Evolutionary conservation across 148 eudicot species (phyloP), one percentile per base, ranked within the genome.

Genomic region (Chenopodium album): DNA sequence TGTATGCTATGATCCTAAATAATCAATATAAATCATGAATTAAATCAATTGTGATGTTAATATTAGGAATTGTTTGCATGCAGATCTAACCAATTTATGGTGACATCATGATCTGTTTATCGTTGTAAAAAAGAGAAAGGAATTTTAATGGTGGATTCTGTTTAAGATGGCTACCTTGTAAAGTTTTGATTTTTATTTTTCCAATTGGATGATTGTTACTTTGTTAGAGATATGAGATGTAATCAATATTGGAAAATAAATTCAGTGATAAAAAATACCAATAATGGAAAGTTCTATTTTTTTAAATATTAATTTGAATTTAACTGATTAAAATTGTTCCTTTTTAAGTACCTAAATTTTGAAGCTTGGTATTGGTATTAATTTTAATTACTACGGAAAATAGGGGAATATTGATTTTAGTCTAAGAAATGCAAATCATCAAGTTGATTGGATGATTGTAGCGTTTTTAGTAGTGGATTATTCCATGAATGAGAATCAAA

Each of bases 11-110:
- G 14, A 31, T 20, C 19, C 17, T 34, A 19, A 54, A 59, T n/a
- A 63, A 63, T n/a, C 63, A 14, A 37, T 4, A 4, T 41, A 7
- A 77, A 37, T n/a, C 46, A 6, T 2, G 17, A 7, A 34, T 59
- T n/a, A 34, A 56, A 54, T 14, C 28, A 29, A 6, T 12, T 22
- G 10, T 4, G n/a, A n/a, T 9, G 62, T 2, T 73, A 60, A 2
- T 66, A 67, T 54, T 48, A 48, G 11, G 52, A 23, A 74, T 28
- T 41, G 44, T 41, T 13, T 76, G 66, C 83, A 60, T 62, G 73
- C 54, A 80, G 80, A 84, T 84, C 80, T 84, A 71, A n/a, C 4
- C 59, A 54, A 62, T 37, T 66, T 23, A 4, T n/a, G 48, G 60
- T 44, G 72, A 64, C 22, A 63, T n/a, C 20, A 77, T 60, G 62